A percentile compares a stretch with the other conserved stretches of the same genome.
These are phyloP conservation scores for Ophiorrhiza pumila DNA, from an alignment of 257 asterid species.

Conservation along the genomic window DNA sequence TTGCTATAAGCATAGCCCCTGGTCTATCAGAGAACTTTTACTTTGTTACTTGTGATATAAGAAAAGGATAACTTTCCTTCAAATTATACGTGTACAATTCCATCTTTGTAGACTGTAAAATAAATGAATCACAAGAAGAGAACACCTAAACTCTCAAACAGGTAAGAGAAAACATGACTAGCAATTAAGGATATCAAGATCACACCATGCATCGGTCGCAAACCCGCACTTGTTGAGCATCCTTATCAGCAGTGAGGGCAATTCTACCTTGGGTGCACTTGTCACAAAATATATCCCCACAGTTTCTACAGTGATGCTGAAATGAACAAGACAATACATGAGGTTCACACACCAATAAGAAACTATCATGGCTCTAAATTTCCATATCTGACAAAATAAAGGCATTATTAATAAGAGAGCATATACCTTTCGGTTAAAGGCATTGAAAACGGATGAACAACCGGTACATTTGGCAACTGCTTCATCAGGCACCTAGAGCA, in stretches of 20 bases:
- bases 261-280: conserved; percentile 96
- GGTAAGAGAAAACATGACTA: not conserved
- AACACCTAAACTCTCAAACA: not conserved
- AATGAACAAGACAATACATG: conserved; percentile 16
- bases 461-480: conserved; percentile 66
- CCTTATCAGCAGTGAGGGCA: conserved; percentile 70
- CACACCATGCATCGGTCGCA: conserved; percentile 93
- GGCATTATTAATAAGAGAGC: conserved; percentile 21
- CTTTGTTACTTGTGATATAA: not conserved
- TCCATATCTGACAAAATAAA: not conserved
- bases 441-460: conserved; percentile 66
- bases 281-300: conserved; percentile 95
- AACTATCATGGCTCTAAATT: not conserved
- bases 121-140: not conserved
- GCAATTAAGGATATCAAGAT: not conserved
- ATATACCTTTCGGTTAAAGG: conserved; percentile 77
- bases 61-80: not conserved
- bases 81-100: not conserved
- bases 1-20: not conserved
- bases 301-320: conserved; percentile 91
- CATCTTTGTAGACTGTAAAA: not conserved
- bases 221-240: conserved; percentile 88
- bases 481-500: conserved; percentile 80
- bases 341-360: conserved; percentile 10
- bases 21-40: not conserved